Percentiles rank a stretch among this genome's conserved stretches.
Evolutionary conservation across 768 basidiomycete species (phyloP).

Genomic region (Tylopilus vinaceipallidus): DNA sequence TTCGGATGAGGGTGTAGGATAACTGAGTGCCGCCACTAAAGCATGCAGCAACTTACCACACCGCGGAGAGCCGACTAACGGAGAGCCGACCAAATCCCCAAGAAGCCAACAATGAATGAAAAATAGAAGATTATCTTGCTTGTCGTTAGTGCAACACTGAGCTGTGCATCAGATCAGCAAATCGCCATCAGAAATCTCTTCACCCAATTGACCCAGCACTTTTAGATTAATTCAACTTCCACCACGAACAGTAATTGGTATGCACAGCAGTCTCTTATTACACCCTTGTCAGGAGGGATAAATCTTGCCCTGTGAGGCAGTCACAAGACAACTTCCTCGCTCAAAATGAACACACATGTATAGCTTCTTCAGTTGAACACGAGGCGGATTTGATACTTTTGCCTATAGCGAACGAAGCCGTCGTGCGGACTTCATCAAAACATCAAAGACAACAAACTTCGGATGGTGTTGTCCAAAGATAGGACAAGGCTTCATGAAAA

Average conservation of each 20-base stretch:
- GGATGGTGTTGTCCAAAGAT: slow-evolving; percentile 12
- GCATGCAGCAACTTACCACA: slow-evolving; percentile 2
- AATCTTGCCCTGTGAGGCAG: background rate
- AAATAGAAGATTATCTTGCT: slow-evolving; percentile 12
- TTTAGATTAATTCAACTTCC: background rate
- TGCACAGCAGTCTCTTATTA: background rate
- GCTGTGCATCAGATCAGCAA: slow-evolving; percentile 8
- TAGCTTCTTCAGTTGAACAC: slow-evolving; percentile 9
- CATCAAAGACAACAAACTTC: slow-evolving; percentile 9
- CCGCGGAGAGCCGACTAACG: slow-evolving; percentile 26
- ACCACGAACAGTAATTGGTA: background rate
- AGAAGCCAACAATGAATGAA: slow-evolving; percentile 11
- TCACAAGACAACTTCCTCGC: slow-evolving; percentile 3
- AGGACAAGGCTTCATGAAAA: slow-evolving; percentile 1
- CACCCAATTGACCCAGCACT: background rate
- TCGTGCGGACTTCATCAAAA: slow-evolving; percentile 15
- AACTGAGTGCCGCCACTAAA: background rate
- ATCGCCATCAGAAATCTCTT: background rate
- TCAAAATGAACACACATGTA: slow-evolving; percentile 2
- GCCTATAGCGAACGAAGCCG: slow-evolving; percentile 6
- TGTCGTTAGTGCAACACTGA: slow-evolving; percentile 10
- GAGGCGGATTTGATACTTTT: slow-evolving; percentile 13
- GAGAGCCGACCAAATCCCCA: slow-evolving; percentile 18
- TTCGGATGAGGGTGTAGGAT: slow-evolving; percentile 7
- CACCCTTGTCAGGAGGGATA: slow-evolving; percentile 1